Conservation (phyloP, 257 asterid species). For the Solanum medicagineum region DNA sequence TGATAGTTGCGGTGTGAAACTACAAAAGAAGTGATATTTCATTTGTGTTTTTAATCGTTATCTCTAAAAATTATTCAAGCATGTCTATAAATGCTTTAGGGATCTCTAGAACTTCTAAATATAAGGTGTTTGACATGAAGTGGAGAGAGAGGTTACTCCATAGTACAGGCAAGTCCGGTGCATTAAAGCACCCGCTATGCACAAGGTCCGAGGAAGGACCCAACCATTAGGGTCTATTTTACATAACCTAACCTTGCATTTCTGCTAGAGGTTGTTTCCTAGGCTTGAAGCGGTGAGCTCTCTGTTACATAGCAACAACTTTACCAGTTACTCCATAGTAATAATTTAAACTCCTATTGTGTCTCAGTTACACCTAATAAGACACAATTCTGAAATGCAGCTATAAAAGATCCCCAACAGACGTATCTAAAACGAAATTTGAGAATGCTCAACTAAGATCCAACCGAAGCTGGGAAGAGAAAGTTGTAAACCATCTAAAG, state of each 20-base stretch:
- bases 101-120: background rate
- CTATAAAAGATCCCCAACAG: background rate
- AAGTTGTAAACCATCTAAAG: background rate
- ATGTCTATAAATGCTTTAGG: background rate
- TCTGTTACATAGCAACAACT: too few species aligned
- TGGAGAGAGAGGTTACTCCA: background rate
- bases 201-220: too few species aligned
- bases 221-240: too few species aligned
- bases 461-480: background rate
- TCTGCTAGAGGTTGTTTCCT: too few species aligned
- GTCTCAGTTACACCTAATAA: background rate
- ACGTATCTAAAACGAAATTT: background rate
- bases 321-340: background rate
- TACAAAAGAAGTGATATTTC: background rate
- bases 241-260: too few species aligned
- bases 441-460: background rate
- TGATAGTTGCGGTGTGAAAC: background rate
- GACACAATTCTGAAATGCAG: background rate
- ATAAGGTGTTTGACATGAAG: background rate
- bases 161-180: background rate
- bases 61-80: background rate
- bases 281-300: too few species aligned
- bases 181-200: too few species aligned
- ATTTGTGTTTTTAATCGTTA: background rate
- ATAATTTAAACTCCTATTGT: background rate